Conservation (phyloP, 257 asterid genomes). For the Plantago major region DNA sequence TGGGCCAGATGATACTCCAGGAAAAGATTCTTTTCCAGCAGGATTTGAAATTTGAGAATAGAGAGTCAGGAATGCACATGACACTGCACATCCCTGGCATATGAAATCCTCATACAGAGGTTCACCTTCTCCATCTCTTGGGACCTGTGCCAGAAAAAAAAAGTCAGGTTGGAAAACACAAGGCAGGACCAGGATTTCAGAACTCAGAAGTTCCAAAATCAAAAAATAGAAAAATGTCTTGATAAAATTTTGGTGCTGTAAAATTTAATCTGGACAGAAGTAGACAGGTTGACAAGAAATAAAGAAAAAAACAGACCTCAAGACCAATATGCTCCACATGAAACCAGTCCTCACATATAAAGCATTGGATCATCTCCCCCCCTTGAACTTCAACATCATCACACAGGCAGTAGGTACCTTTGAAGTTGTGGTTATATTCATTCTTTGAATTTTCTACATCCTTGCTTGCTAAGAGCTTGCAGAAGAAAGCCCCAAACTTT, state of each 20-base stretch:
- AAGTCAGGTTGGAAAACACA: no score
- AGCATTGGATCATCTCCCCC: constrained; percentile 95
- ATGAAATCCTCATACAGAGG: constrained; percentile 81
- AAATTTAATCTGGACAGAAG: background rate
- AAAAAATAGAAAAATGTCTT: no score
- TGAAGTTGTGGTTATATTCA: constrained; percentile 80
- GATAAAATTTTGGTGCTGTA: no score
- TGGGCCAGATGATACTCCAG: no score
- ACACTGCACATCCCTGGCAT: constrained; percentile 71
- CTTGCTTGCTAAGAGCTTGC: constrained; percentile 83
- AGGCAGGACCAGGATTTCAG: no score
- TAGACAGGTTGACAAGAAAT: background rate
- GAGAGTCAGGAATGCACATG: constrained; percentile 53
- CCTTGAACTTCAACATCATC: constrained; percentile 80
- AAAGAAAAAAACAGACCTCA: constrained; percentile 44
- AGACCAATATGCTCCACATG: constrained; percentile 94
- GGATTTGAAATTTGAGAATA: constrained; percentile 49
- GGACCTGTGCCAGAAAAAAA: constrained; percentile 45
- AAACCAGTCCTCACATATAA: constrained; percentile 97
- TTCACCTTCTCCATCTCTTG: constrained; percentile 86
- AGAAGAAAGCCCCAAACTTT: constrained; percentile 76
- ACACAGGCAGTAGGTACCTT: constrained; percentile 92
- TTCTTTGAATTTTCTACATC: constrained; percentile 69
- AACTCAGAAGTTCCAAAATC: no score
- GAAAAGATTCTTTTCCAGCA: constrained; percentile 21